Evolutionary conservation across 2,329 filamentous ascomycete genomes (phyloP).

Genomic region (Aspergillus fijiensis): DNA sequence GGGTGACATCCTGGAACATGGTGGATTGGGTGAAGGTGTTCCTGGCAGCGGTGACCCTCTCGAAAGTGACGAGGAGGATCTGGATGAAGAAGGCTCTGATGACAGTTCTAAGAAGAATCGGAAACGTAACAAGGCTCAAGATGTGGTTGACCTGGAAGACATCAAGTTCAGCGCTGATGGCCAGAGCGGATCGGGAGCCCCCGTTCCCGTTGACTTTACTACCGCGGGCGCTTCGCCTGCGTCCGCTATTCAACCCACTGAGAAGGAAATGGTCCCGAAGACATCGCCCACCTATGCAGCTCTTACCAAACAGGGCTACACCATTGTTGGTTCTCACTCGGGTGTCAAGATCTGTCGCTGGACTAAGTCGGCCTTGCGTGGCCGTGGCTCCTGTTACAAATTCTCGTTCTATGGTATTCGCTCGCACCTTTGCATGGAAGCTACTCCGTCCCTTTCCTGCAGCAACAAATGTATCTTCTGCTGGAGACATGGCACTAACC

Average conservation of each 20-base stretch:
- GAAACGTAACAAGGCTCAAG: slow-evolving; percentile 45
- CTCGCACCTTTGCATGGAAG: slow-evolving; percentile 98
- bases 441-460: slow-evolving; percentile 90
- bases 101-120: slow-evolving; percentile 54
- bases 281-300: slow-evolving; percentile 84
- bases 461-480: slow-evolving; percentile 99
- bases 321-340: slow-evolving; percentile 91
- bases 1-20: slow-evolving; percentile 54
- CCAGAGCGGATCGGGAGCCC: slow-evolving; percentile 33
- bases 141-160: slow-evolving; percentile 80
- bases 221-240: slow-evolving; percentile 48
- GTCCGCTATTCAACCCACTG: slow-evolving; percentile 35
- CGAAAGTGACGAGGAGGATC: slow-evolving; percentile 78
- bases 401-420: slow-evolving; percentile 96
- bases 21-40: slow-evolving; percentile 63
- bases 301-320: slow-evolving; percentile 94
- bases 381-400: slow-evolving; percentile 95
- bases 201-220: slow-evolving; percentile 82
- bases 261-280: slow-evolving; percentile 93
- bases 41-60: slow-evolving; percentile 77
- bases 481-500: slow-evolving; percentile 97
- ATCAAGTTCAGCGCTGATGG: slow-evolving; percentile 53
- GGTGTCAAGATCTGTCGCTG: slow-evolving; percentile 97
- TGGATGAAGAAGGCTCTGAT: slow-evolving; percentile 56
- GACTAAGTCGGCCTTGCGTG: slow-evolving; percentile 94